phyloP scores from a whole-genome alignment of 2,329 filamentous ascomycete species.

The Pseudocercospora cruenta region DNA sequence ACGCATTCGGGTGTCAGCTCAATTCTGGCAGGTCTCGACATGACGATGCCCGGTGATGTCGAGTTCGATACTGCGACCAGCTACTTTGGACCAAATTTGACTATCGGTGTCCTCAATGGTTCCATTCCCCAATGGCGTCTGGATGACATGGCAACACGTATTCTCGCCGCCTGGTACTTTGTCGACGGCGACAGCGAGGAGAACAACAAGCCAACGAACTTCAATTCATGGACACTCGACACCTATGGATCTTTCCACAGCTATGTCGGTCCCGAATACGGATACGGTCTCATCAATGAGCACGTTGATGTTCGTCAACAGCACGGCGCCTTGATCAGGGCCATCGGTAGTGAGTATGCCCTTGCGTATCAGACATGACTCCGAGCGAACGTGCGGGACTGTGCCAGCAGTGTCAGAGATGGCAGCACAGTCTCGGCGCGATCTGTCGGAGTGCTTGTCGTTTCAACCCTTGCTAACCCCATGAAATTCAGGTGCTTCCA shows the following conservation, averaged over 20 bases:
- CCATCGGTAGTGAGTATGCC: conserved; percentile 61
- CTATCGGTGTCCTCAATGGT: conserved; percentile 39
- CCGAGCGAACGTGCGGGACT: too few species aligned
- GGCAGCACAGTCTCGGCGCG: too few species aligned
- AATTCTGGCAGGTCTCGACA: conserved; percentile 38
- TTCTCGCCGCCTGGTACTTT: conserved; percentile 44
- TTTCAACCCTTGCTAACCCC: too few species aligned
- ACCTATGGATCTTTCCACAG: conserved; percentile 72
- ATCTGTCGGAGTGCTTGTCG: too few species aligned
- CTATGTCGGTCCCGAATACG: conserved; percentile 56
- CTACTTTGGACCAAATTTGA: conserved; percentile 55
- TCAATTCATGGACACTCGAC: conserved; percentile 82
- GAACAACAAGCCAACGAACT: conserved; percentile 66
- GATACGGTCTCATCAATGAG: conserved; percentile 70
- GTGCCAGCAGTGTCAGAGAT: too few species aligned
- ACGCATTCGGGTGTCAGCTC: conserved; percentile 36
- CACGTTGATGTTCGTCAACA: conserved; percentile 81
- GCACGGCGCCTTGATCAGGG: conserved; percentile 72
- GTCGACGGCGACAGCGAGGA: conserved; percentile 59
- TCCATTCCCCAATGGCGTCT: conserved; percentile 35
- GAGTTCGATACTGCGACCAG: conserved; percentile 30
- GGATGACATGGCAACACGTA: conserved; percentile 40
- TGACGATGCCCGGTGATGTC: conserved; percentile 36
- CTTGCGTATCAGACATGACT: too few species aligned
- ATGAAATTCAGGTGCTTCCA: conserved; percentile 59